A percentile compares a stretch with the other conserved stretches of the same genome.
phyloP scores from a whole-genome alignment of 805 yeast species.

The Monosporozyma aerobia region DNA sequence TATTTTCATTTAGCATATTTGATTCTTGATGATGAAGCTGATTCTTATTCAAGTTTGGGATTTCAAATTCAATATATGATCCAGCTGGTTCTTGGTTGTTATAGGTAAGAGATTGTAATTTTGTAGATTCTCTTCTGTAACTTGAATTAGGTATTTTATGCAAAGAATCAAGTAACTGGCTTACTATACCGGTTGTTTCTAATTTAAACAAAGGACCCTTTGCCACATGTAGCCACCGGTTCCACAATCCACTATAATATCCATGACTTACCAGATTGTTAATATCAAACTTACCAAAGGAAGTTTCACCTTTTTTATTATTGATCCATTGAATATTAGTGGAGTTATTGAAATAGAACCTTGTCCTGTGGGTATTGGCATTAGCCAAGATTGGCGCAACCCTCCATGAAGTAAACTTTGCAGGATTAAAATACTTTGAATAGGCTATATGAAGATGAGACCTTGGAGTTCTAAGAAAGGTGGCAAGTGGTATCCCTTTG shows the following conservation, averaged over 20 bases:
- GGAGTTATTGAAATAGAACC: background rate
- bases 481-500: background rate
- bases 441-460: background rate
- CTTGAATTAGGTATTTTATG: background rate
- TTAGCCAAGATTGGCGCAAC: background rate
- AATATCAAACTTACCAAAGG: background rate
- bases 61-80: constrained; percentile 48
- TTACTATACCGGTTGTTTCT: background rate
- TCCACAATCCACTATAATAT: background rate
- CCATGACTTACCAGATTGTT: background rate
- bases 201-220: background rate
- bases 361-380: background rate
- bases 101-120: background rate
- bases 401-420: background rate
- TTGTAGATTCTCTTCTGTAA: background rate
- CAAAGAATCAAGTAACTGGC: background rate
- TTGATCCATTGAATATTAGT: background rate
- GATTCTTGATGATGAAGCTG: constrained; percentile 3
- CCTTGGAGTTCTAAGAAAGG: background rate
- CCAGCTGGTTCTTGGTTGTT: constrained; percentile 24
- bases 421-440: background rate
- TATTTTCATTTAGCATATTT: background rate
- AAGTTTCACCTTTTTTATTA: background rate
- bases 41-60: constrained; percentile 25
- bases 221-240: background rate